Evolutionary conservation across 768 basidiomycete species (phyloP), one percentile per base, ranked within the genome.

Genomic region (Macrolepiota dolichaula): DNA sequence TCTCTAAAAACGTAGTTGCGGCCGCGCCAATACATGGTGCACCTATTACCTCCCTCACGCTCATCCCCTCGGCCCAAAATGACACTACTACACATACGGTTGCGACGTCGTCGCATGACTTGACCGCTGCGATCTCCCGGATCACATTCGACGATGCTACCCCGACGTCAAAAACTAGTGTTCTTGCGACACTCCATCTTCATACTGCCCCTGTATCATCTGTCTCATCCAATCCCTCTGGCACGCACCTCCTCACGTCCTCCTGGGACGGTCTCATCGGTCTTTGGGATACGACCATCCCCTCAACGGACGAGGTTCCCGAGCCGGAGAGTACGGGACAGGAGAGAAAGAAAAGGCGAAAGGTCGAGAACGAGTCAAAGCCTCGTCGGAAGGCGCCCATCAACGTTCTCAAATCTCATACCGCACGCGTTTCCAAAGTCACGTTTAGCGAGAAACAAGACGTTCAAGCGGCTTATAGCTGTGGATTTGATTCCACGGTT

Each of bases 181-280:
- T 79, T 10, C 73, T 95, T 10, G 85, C 93, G 12, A 88, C 89
- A 0, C 79, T 98, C 1, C 86, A 92, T 66, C 78, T 96, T 1
- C 96, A 98, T 72, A 92, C 91, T 1, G 82, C 84, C 0, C 87
- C 94, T 0, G 74, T 98, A 36, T 88, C 95, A 0, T 88, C 86
- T 11, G 76, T 98, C 42, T 67, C 85, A 0, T 71, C 88, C 0
- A 84, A 85, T 59, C 37, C 71, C 7, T 67, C 78, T 9, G 86
- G 89, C 1, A 76, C 81, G 2, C 82, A 87, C 61, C 76, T 98
- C 17, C 77, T 98, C 36, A 94, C 94, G 0, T 82, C 90, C 0
- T 91, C 91, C 0, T 96, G 94, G 94, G 96, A 99, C 67, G 80
- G 84, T 9, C 78, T 94, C 15, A 80, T 98, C 59, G 92, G 94